These are phyloP conservation scores for Coemansia sp. DNA, from an alignment of 192 early-diverging fungal species.

Conservation along the genomic window DNA sequence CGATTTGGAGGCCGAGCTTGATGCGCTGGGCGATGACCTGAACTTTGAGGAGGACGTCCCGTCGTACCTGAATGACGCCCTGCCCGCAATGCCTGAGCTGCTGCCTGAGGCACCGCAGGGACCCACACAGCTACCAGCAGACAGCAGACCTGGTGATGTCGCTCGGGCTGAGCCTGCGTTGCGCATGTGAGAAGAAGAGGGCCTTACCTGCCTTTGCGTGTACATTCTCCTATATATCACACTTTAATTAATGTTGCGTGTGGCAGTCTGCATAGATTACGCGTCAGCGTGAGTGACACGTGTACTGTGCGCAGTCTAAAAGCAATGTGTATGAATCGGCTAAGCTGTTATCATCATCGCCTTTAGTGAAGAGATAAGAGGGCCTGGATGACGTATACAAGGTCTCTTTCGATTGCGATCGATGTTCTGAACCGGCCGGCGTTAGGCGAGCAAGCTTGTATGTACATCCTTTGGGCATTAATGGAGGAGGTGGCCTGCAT, in stretches of 20 bases:
- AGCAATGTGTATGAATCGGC: background rate
- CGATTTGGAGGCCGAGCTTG: slow-evolving; percentile 98
- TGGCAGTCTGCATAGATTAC: background rate
- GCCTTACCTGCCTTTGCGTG: background rate
- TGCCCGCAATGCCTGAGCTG: slow-evolving; percentile 37
- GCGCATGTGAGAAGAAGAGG: slow-evolving; percentile 24
- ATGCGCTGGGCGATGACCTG: slow-evolving; percentile 93
- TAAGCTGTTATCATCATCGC: background rate
- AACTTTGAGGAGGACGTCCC: slow-evolving; percentile 57
- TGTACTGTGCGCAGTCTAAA: background rate
- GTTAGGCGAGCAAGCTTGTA: background rate
- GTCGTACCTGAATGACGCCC: slow-evolving; percentile 35
- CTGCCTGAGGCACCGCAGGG: slow-evolving; percentile 35
- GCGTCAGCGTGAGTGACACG: background rate
- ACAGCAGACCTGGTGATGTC: slow-evolving; percentile 2
- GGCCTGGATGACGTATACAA: background rate
- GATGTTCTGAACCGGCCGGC: background rate
- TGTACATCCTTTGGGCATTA: background rate
- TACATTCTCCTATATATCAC: background rate
- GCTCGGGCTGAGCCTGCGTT: slow-evolving; percentile 29
- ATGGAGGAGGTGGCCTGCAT: background rate
- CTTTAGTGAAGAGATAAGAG: background rate
- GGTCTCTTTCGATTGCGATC: slow-evolving; percentile 4
- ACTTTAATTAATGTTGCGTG: background rate
- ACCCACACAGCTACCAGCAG: slow-evolving; percentile 17